Conservation (phyloP, 2,329 filamentous ascomycete genomes). For the Curvularia hawaiiensis region DNA sequence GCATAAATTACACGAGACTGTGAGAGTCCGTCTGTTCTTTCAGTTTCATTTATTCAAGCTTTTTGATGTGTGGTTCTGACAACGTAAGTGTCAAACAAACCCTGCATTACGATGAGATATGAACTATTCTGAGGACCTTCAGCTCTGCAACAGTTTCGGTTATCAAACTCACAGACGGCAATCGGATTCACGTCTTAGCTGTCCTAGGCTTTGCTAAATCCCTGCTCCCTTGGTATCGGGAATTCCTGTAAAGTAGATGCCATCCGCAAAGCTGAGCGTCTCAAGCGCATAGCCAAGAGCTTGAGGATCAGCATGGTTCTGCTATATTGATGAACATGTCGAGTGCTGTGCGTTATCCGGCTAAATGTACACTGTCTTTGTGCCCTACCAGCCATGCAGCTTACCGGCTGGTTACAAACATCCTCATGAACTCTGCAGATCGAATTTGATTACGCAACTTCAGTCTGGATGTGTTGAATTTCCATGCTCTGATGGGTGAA, state of each 20-base stretch:
- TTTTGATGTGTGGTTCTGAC: background rate
- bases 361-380: conserved; percentile 28
- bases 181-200: too few species aligned
- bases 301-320: background rate
- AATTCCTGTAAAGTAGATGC: background rate
- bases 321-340: background rate
- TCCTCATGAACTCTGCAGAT: background rate
- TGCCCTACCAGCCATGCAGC: conserved; percentile 14
- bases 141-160: background rate
- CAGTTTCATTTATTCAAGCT: background rate
- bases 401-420: conserved; percentile 15
- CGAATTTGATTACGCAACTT: background rate
- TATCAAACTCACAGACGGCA: background rate
- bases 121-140: background rate
- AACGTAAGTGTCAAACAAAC: background rate
- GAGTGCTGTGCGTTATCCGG: conserved; percentile 31
- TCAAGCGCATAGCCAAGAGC: background rate
- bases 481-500: background rate
- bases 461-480: background rate
- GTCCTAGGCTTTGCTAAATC: background rate
- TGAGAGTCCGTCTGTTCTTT: background rate
- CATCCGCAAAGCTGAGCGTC: background rate
- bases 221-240: background rate
- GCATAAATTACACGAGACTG: too few species aligned
- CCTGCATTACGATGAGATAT: background rate